Percentiles rank a stretch among this genome's conserved stretches.
Conservation (phyloP, 768 basidiomycete species). For the Solioccasus polychromus region DNA sequence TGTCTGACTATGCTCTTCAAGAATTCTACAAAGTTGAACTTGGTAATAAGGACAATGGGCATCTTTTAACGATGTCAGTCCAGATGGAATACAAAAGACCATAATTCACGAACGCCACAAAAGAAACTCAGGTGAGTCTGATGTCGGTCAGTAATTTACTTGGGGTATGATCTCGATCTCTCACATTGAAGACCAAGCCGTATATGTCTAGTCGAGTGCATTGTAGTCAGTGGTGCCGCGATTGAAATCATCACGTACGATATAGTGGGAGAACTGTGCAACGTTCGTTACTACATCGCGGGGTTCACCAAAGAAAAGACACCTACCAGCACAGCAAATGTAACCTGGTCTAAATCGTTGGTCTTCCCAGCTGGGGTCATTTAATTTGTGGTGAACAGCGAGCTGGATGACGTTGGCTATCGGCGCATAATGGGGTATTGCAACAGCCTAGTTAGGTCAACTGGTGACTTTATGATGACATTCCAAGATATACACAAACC, state of each 20-base stretch:
- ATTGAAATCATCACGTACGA: slow-evolving; percentile 39
- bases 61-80: slow-evolving; percentile 37
- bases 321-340: slow-evolving; percentile 53
- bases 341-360: slow-evolving; percentile 60
- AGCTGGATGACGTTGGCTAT: slow-evolving; percentile 65
- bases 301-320: neutral
- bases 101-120: slow-evolving; percentile 43
- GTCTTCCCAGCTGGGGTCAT: slow-evolving; percentile 43
- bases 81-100: neutral
- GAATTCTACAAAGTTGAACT: slow-evolving; percentile 44
- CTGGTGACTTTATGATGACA: neutral
- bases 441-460: slow-evolving; percentile 44
- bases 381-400: slow-evolving; percentile 50
- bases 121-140: slow-evolving; percentile 60
- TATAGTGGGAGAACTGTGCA: slow-evolving; percentile 56
- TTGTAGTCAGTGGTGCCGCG: neutral
- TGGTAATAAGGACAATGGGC: slow-evolving; percentile 44
- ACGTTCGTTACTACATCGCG: neutral
- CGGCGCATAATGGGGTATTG: slow-evolving; percentile 55
- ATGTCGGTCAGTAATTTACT: slow-evolving; percentile 13
- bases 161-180: slow-evolving; percentile 7
- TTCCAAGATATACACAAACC: slow-evolving; percentile 35
- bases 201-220: slow-evolving; percentile 51
- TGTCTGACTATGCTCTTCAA: slow-evolving; percentile 46
- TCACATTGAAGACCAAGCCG: slow-evolving; percentile 58